These are phyloP conservation scores for Candida palmyrensis DNA, from an alignment of 805 yeast species.

Conservation along the genomic window DNA sequence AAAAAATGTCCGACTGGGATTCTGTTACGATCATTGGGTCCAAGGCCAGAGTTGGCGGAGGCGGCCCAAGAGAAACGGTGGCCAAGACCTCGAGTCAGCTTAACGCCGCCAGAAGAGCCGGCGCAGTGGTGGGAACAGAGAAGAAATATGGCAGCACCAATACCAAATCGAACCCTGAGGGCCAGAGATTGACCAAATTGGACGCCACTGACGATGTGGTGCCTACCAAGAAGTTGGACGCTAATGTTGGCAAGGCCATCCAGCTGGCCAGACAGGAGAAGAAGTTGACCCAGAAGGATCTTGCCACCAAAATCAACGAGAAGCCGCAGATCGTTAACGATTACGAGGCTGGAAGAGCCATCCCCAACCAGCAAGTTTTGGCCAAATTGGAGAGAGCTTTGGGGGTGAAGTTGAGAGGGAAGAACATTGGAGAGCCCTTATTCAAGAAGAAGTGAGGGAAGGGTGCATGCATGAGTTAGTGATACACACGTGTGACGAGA, in stretches of 20 bases:
- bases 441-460: conserved; percentile 44
- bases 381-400: conserved; percentile 90
- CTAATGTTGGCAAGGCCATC: conserved; percentile 82
- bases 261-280: conserved; percentile 82
- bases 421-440: conserved; percentile 88
- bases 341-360: conserved; percentile 94
- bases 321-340: conserved; percentile 94
- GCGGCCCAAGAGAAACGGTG: conserved; percentile 82
- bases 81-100: conserved; percentile 74
- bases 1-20: conserved; percentile 77
- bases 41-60: conserved; percentile 81
- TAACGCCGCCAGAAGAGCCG: conserved; percentile 92
- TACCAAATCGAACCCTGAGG: conserved; percentile 70
- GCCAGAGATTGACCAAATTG: conserved; percentile 89
- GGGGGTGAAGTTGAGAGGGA: conserved; percentile 94
- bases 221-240: conserved; percentile 83
- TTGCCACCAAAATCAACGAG: conserved; percentile 93
- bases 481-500: too few species aligned
- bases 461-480: too few species aligned
- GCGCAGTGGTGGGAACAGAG: conserved; percentile 84
- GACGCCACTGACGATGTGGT: conserved; percentile 93
- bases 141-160: conserved; percentile 77
- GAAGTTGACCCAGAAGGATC: conserved; percentile 88
- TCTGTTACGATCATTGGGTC: conserved; percentile 82
- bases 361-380: conserved; percentile 92